phyloP scores from a whole-genome alignment of 2,329 filamentous ascomycete genomes.

The Colletotrichum sansevieriae region DNA sequence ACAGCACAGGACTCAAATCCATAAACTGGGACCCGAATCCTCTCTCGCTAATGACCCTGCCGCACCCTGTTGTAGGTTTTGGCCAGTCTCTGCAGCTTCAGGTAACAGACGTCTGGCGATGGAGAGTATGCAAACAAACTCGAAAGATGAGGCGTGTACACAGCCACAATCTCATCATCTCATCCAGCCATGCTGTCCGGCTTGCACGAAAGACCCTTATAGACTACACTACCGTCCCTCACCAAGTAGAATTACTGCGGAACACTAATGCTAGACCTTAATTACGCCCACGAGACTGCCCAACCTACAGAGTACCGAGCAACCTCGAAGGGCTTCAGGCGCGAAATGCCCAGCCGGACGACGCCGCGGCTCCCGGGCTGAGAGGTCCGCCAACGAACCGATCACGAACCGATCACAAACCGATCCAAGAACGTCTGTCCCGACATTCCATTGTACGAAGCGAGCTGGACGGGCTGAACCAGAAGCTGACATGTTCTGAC shows the following conservation, averaged over 20 bases:
- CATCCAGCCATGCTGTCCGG: background rate
- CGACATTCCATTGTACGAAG: conserved; percentile 1
- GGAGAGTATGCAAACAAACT: conserved; percentile 1
- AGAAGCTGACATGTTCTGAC: conserved; percentile 18
- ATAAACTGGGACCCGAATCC: background rate
- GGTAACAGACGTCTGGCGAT: background rate
- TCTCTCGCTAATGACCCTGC: conserved; percentile 7
- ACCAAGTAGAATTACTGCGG: too few species aligned
- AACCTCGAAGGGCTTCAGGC: conserved; percentile 1
- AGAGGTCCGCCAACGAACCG: conserved; percentile 33
- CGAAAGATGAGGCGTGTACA: conserved; percentile 22
- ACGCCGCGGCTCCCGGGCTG: conserved; percentile 30
- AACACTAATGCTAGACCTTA: conserved; percentile 9
- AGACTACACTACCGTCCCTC: background rate
- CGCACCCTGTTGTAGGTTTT: conserved; percentile 1
- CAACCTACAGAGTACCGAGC: background rate
- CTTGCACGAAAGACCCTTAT: conserved; percentile 6
- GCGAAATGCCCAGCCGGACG: conserved; percentile 26
- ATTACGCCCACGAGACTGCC: conserved; percentile 19
- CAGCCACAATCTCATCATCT: conserved; percentile 7
- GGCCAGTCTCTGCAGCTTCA: background rate
- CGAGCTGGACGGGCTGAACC: conserved; percentile 9
- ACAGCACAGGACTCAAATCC: conserved; percentile 2
- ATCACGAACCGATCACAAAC: conserved; percentile 24
- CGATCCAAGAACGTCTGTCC: background rate